Base-by-base conservation (phyloP, 805 yeast species). In the Kurtzmaniella cleridarum region DNA sequence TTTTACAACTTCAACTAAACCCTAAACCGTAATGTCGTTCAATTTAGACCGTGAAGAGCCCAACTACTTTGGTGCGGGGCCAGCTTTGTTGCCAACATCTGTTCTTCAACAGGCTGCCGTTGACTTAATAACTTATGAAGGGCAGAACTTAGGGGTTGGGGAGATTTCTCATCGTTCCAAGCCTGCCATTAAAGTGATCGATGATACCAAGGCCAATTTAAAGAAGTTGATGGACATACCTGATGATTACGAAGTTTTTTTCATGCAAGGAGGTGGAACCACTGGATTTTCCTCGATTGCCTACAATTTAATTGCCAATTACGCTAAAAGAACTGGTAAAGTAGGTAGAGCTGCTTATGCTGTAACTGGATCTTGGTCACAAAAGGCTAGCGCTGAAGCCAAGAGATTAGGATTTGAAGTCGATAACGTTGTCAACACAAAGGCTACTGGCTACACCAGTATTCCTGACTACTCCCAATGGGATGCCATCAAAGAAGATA, bases 231-330 rank as follows among this genome's bases (percentile, higher is more conserved):
- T 89, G 57, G 55, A 70, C 42, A 78, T 93, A 36, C 98, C 98
- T 26, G 95, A 86, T 43, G 83, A 95, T 26, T 95, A 93, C 59
- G 97, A 89, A 60, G 91, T 91, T 2, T 82, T 93, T 59, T 93
- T 91, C 66, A 63, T 91, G 65, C 99, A 93, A 69, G 98, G 98
- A 48, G 98, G 99, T 46, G 98, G 98, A 43, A 91, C 98, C 38
- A 84, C 89, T 24, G 98, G 96, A 5, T 93, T 93, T 51, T 85
- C 98, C 3, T 79, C 96, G 4, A 73, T 87, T 35, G 88, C 87
- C 9, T 79, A 90, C 51, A 91, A 90, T 59, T 59, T 93, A 62
- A 59, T 84, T 44, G 95, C 96, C 18, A 71, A 83, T 15, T 78
- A 76, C 60, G 84, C 83, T 34, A 78, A 78, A 48, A 80, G 73